phyloP scores from a whole-genome alignment of 1,139 yeast species.

The Pichia sp. region DNA sequence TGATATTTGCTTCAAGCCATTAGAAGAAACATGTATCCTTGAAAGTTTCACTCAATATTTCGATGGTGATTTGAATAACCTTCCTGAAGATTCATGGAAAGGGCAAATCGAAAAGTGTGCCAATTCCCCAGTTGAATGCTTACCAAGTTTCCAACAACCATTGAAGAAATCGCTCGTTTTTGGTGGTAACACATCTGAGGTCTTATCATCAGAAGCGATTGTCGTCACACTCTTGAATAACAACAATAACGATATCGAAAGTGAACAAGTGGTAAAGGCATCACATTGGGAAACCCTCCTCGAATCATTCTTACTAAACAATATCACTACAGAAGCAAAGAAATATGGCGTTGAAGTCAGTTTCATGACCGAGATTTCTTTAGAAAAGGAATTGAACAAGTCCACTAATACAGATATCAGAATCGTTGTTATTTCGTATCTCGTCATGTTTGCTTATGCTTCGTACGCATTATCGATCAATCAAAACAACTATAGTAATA shows the following conservation, averaged over 20 bases:
- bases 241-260: conserved; percentile 42
- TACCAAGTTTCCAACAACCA: conserved; percentile 92
- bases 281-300: conserved; percentile 63
- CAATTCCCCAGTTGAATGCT: conserved; percentile 80
- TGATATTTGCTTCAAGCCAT: conserved; percentile 84
- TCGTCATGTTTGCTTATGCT: conserved; percentile 89
- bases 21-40: conserved; percentile 78
- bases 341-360: conserved; percentile 56
- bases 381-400: conserved; percentile 79
- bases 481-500: not conserved
- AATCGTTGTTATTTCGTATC: conserved; percentile 70
- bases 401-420: conserved; percentile 77
- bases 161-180: conserved; percentile 69
- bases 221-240: conserved; percentile 70
- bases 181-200: conserved; percentile 48
- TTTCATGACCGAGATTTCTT: conserved; percentile 79
- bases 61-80: conserved; percentile 54
- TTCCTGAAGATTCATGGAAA: conserved; percentile 55
- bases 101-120: conserved; percentile 58
- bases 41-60: conserved; percentile 92
- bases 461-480: conserved; percentile 57
- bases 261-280: conserved; percentile 43
- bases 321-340: conserved; percentile 42
- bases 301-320: conserved; percentile 49
- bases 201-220: conserved; percentile 64